Base-by-base conservation (phyloP, 2,329 filamentous ascomycete species). In the Talaromyces sp. region DNA sequence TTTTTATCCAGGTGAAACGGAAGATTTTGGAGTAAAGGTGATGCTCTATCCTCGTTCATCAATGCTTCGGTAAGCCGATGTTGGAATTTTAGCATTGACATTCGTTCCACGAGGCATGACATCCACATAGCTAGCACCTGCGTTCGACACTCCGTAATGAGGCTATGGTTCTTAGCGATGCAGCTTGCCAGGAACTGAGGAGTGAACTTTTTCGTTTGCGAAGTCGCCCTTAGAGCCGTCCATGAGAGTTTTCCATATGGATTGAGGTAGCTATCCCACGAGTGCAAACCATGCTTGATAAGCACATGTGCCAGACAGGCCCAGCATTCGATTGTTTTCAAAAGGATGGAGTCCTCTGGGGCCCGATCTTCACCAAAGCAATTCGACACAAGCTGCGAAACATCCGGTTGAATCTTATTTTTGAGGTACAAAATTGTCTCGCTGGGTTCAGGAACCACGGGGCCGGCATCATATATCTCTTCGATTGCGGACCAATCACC, bases 51-150 rank as follows among this genome's bases (percentile, higher is more conserved):
- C n/a, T 69, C 70, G 57, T 83, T 84, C 33, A 86, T 68, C 39
- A 88, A 68, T 3, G 79, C 77, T n/a, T 77, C 73, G 0, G 85
- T 84, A 7, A 88, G 75, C 27, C 74, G 72, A 69, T 87, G 80
- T 67, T 88, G 86, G 64, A 83, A 87, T 66, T 86, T 86, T 51
- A 88, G 75, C 72, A 82, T 77, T 2, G 85, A 83, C 57, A 84
- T 82, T 55, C 85, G 78, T 66, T 88, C 86, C 2, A 84, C 83
- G 28, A 88, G 70, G 15, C 78, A 84, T 13, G 79, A 72, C 39
- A 87, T 67, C 78, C 86, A 85, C 44, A 80, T 76, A 6, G 74
- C 74, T n/a, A 85, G 67, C 54, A 85, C 79, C n/a, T 78, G 76
- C 5, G 73, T 62, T 58, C 74, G 77, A 63, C 84, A 79, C 39